phyloP scores from a whole-genome alignment of 2,329 filamentous ascomycete genomes.

The Fusarium sororula region DNA sequence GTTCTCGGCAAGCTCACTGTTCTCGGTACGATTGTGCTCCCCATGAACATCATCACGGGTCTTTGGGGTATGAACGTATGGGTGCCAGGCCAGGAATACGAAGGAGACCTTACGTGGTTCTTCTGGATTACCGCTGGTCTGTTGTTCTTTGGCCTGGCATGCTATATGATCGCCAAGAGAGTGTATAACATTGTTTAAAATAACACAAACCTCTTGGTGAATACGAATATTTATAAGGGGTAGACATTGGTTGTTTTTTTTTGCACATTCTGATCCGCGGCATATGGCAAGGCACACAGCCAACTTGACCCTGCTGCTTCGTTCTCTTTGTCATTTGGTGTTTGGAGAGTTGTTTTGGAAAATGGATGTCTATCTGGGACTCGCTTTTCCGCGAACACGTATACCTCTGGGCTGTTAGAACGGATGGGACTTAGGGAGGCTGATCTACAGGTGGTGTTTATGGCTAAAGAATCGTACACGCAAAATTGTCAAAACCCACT shows the following conservation, averaged over 20 bases:
- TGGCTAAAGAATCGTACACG: background rate
- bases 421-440: background rate
- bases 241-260: conserved; percentile 1
- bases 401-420: conserved; percentile 10
- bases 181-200: conserved; percentile 79
- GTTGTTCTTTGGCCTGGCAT: conserved; percentile 79
- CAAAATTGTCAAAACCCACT: conserved; percentile 9
- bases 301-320: conserved; percentile 7
- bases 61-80: conserved; percentile 99
- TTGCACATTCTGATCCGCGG: background rate
- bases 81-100: conserved; percentile 89
- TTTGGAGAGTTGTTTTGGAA: background rate
- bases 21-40: conserved; percentile 93
- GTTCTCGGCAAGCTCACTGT: conserved; percentile 95
- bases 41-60: conserved; percentile 99
- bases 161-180: conserved; percentile 84
- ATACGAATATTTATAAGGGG: background rate
- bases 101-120: conserved; percentile 80
- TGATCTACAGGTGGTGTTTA: background rate
- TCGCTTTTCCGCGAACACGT: conserved; percentile 10
- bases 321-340: conserved; percentile 3
- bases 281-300: conserved; percentile 9
- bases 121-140: conserved; percentile 78
- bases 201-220: background rate
- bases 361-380: background rate